Conservation (phyloP, 495 filamentous ascomycete genomes). For the Penicillium nucicola region DNA sequence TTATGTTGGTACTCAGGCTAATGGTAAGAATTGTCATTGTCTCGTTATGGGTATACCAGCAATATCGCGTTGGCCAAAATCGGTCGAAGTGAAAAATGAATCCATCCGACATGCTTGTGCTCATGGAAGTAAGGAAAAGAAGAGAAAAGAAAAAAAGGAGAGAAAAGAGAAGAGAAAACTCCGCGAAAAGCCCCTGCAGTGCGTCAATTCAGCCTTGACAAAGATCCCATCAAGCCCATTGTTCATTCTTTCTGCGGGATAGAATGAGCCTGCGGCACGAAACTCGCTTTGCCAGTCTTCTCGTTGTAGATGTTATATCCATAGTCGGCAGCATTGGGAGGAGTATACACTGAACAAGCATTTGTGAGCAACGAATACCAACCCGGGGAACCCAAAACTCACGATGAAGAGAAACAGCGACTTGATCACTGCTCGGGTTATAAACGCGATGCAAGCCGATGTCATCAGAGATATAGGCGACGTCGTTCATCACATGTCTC, state of each 20-base stretch:
- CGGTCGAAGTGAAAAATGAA: not conserved
- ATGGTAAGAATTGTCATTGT: not conserved
- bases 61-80: not conserved
- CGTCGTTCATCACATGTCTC: slow-evolving; percentile 49
- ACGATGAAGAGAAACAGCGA: slow-evolving; percentile 82
- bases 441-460: slow-evolving; percentile 79
- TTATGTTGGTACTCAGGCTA: too few species aligned
- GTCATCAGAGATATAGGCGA: slow-evolving; percentile 77
- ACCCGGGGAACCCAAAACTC: slow-evolving; percentile 27
- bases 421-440: slow-evolving; percentile 63
- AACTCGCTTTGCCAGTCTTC: slow-evolving; percentile 55
- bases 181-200: too few species aligned
- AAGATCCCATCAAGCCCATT: not conserved
- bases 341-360: slow-evolving; percentile 19
- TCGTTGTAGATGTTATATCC: slow-evolving; percentile 73
- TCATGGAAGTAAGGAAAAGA: not conserved
- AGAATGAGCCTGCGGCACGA: slow-evolving; percentile 29
- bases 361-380: not conserved
- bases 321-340: slow-evolving; percentile 66
- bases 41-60: not conserved
- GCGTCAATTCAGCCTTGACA: too few species aligned
- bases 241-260: slow-evolving; percentile 2
- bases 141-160: not conserved
- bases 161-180: not conserved
- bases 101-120: not conserved